phyloP scores from a whole-genome alignment of 2,329 filamentous ascomycete genomes.

The Arthrocladium fulminans region DNA sequence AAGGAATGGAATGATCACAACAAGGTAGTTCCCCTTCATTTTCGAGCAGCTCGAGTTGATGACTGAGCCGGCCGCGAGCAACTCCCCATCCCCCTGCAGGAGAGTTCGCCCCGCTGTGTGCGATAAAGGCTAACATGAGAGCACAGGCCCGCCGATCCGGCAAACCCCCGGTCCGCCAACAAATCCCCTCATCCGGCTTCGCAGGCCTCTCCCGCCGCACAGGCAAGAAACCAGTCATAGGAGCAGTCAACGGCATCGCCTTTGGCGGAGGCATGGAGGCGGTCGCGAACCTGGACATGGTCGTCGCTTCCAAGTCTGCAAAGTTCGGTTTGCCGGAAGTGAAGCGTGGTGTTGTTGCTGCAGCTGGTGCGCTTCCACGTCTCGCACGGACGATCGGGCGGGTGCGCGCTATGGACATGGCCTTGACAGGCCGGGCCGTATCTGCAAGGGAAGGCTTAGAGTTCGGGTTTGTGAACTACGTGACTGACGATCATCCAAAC shows the following conservation, averaged over 20 bases:
- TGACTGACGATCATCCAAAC: conserved; percentile 8
- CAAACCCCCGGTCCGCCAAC: conserved; percentile 4
- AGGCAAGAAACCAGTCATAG: conserved; percentile 65
- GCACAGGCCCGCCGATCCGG: not conserved
- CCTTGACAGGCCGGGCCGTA: conserved; percentile 54
- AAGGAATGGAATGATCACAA: conserved; percentile 32
- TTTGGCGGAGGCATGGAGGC: conserved; percentile 71
- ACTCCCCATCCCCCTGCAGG: no score
- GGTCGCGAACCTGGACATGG: conserved; percentile 61
- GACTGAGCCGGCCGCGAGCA: no score
- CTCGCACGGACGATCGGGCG: conserved; percentile 56
- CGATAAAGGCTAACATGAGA: no score
- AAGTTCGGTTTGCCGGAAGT: conserved; percentile 63
- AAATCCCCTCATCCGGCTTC: conserved; percentile 28
- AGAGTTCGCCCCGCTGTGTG: no score
- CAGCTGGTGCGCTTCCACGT: conserved; percentile 61
- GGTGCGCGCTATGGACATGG: conserved; percentile 63
- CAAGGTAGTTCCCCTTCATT: no score
- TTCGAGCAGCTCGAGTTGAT: no score
- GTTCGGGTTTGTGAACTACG: conserved; percentile 57
- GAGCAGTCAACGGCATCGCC: conserved; percentile 65
- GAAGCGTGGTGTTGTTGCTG: conserved; percentile 57
- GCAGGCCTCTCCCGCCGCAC: conserved; percentile 43
- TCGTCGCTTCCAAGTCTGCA: conserved; percentile 50
- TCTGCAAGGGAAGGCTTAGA: conserved; percentile 48